phyloP scores from a whole-genome alignment of 2,329 filamentous ascomycete genomes.

The Cercospora nicotianae region DNA sequence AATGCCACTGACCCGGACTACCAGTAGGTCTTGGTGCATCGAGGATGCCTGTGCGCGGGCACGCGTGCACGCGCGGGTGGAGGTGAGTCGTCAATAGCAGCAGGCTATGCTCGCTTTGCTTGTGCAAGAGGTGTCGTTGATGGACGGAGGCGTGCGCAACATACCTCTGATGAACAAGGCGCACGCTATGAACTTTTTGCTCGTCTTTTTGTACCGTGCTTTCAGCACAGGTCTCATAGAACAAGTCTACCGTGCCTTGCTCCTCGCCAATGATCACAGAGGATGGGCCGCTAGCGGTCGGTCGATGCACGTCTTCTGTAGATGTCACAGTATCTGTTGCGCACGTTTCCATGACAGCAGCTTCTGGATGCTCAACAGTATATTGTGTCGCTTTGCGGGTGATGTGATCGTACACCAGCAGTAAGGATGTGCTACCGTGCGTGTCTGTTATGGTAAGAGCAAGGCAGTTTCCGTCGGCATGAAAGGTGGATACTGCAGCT shows the following conservation, averaged over 20 bases:
- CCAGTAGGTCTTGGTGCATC: neutral
- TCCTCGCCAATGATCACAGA: neutral
- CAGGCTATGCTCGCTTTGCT: neutral
- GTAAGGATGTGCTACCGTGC: neutral
- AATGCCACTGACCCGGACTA: neutral
- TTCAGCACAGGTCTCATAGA: neutral
- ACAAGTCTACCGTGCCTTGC: neutral
- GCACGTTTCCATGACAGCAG: neutral
- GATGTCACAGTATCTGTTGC: neutral
- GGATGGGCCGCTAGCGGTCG: neutral
- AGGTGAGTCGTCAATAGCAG: neutral
- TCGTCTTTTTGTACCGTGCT: neutral
- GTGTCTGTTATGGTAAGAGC: neutral
- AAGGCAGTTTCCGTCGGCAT: neutral
- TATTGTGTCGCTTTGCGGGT: neutral
- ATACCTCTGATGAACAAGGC: conserved; percentile 1
- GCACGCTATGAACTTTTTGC: neutral
- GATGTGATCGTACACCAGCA: neutral
- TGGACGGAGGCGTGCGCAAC: neutral
- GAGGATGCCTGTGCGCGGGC: neutral
- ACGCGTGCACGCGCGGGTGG: neutral
- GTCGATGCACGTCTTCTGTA: neutral
- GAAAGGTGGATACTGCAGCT: neutral
- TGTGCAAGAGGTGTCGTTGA: neutral
- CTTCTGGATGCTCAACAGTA: neutral